These are phyloP conservation scores for Babesia divergens DNA, from an alignment of 169 alveolate genomes.

Conservation along the genomic window DNA sequence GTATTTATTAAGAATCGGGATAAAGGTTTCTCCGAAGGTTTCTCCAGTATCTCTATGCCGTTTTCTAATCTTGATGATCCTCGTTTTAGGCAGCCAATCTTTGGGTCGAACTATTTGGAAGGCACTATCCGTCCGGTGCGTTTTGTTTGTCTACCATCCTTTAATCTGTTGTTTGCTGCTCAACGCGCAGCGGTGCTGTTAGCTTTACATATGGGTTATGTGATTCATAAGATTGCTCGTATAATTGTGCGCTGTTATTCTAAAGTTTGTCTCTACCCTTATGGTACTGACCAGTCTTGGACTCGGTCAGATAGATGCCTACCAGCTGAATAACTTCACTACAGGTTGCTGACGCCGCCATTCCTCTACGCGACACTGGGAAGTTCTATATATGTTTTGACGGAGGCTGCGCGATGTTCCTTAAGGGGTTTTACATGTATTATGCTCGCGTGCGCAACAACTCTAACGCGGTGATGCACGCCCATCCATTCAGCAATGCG, in stretches of 20 bases:
- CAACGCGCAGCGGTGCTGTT: not conserved
- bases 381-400: conserved; percentile 9
- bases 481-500: conserved; percentile 30
- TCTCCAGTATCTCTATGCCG: conserved; percentile 57
- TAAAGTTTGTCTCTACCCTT: not conserved
- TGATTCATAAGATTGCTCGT: not conserved
- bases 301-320: not conserved
- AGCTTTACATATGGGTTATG: no score
- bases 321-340: not conserved
- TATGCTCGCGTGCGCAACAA: conserved; percentile 57
- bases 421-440: conserved; percentile 42
- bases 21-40: conserved; percentile 23
- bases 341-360: conserved; percentile 18
- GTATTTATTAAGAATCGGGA: conserved; percentile 51
- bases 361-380: conserved; percentile 30
- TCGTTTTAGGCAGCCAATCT: conserved; percentile 52
- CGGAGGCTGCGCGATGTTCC: conserved; percentile 44
- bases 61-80: conserved; percentile 50
- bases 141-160: no score
- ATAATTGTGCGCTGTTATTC: not conserved
- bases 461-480: conserved; percentile 13
- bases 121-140: conserved; percentile 51
- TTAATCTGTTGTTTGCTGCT: no score
- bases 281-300: not conserved
- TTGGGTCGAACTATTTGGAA: conserved; percentile 37